Conservation (phyloP, 345 rosid species). For the Arabidopsis arenosa region DNA sequence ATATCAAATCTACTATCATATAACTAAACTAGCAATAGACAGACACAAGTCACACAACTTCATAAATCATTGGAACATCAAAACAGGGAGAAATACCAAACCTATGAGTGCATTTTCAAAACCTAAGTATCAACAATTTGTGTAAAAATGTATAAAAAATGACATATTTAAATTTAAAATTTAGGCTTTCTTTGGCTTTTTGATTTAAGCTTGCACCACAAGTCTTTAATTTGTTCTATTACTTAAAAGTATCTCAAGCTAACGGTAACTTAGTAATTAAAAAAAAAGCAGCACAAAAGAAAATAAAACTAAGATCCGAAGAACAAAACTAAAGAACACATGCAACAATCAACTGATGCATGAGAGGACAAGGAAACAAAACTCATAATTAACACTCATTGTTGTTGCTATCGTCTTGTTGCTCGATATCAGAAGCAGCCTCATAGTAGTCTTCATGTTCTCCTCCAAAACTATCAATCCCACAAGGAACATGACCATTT, state of each 20-base stretch:
- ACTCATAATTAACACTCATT: slow-evolving; percentile 19
- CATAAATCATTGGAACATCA: not conserved
- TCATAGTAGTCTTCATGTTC: slow-evolving; percentile 64
- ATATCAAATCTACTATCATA: too few relatives aligned
- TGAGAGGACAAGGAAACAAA: slow-evolving; percentile 17
- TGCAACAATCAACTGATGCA: slow-evolving; percentile 26
- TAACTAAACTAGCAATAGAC: too few relatives aligned
- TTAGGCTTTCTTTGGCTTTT: not conserved
- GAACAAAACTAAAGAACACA: slow-evolving; percentile 16
- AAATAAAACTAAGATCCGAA: not conserved
- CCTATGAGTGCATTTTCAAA: not conserved
- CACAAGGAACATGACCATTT: slow-evolving; percentile 74
- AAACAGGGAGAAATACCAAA: not conserved
- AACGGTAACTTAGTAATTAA: not conserved
- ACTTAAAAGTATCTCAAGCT: not conserved
- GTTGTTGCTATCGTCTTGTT: slow-evolving; percentile 46
- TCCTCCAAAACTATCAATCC: slow-evolving; percentile 51
- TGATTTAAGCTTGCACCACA: not conserved
- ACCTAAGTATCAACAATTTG: not conserved
- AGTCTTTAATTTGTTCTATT: not conserved
- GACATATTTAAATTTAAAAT: not conserved
- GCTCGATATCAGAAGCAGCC: slow-evolving; percentile 73
- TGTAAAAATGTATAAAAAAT: not conserved
- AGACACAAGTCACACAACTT: too few relatives aligned
- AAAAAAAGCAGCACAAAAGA: not conserved